phyloP scores from a whole-genome alignment of 1,139 yeast species.

The Sugiyamaella novakii region DNA sequence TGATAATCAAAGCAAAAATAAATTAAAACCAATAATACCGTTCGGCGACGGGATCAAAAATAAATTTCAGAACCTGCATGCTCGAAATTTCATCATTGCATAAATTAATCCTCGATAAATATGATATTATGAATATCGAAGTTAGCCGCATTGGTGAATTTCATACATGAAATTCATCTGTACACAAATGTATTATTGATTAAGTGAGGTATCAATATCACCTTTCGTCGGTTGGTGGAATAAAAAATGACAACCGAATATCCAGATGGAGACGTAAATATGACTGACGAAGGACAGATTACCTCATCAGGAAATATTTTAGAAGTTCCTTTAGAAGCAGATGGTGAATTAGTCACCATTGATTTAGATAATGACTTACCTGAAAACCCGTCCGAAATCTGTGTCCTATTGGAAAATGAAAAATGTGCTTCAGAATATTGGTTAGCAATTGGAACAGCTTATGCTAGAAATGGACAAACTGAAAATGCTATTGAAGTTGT shows the following conservation, averaged over 20 bases:
- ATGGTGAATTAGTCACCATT: slow-evolving; percentile 46
- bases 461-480: slow-evolving; percentile 61
- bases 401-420: slow-evolving; percentile 76
- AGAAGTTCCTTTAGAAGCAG: slow-evolving; percentile 46
- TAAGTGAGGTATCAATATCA: background rate
- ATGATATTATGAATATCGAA: too few species aligned
- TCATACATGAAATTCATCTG: background rate
- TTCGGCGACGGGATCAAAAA: too few species aligned
- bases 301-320: slow-evolving; percentile 35
- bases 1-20: too few species aligned
- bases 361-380: slow-evolving; percentile 70
- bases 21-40: too few species aligned
- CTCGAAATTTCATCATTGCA: too few species aligned
- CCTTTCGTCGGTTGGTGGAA: too few species aligned
- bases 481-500: slow-evolving; percentile 68
- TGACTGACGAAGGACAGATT: slow-evolving; percentile 16
- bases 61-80: too few species aligned
- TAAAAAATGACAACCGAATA: too few species aligned
- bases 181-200: background rate
- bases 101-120: too few species aligned
- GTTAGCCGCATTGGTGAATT: too few species aligned
- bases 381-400: slow-evolving; percentile 83
- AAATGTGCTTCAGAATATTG: slow-evolving; percentile 75
- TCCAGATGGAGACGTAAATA: slow-evolving; percentile 11
- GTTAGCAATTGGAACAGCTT: slow-evolving; percentile 81